Conservation (phyloP, 139 green algal genomes). For the Tetraselmis striata region DNA sequence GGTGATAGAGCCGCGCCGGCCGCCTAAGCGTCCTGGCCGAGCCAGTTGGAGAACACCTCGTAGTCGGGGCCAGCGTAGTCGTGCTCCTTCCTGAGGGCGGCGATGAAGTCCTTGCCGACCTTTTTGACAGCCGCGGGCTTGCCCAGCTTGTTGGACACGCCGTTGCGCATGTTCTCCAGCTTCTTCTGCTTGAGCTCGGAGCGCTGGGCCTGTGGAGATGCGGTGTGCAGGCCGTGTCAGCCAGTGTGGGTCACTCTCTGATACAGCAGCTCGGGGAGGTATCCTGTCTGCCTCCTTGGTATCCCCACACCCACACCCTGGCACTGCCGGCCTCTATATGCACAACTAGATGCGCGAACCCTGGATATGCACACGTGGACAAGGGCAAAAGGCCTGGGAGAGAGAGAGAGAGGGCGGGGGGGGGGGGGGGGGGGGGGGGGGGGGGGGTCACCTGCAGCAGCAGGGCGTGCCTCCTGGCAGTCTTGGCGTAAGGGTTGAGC, state of each 20-base stretch:
- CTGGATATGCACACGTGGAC: no score
- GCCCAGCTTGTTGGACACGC: conserved; percentile 9
- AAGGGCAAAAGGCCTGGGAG: no score
- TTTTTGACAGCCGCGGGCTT: conserved; percentile 6
- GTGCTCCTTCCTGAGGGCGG: conserved; percentile 61
- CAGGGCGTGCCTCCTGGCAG: not conserved
- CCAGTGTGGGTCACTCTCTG: no score
- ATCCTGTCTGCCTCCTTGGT: conserved; percentile 58
- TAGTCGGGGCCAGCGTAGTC: conserved; percentile 90
- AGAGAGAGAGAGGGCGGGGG: not conserved
- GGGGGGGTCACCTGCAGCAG: not conserved
- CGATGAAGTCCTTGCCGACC: conserved; percentile 48
- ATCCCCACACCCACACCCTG: not conserved
- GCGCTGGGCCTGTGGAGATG: conserved; percentile 11
- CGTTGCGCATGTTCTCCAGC: conserved; percentile 28
- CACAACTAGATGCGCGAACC: no score
- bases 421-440: not conserved
- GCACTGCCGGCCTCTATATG: no score
- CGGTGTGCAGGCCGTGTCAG: conserved; percentile 7
- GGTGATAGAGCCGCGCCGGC: conserved; percentile 4
- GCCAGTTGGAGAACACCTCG: conserved; percentile 80
- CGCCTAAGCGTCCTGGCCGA: conserved; percentile 14
- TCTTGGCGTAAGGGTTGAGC: conserved; percentile 95
- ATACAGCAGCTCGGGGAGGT: not conserved
- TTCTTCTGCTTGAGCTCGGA: conserved; percentile 42